Percentiles rank a stretch among this genome's conserved stretches.
Evolutionary conservation across 2,329 filamentous ascomycete genomes (phyloP).

Genomic region (Penicillium brevicompactum): DNA sequence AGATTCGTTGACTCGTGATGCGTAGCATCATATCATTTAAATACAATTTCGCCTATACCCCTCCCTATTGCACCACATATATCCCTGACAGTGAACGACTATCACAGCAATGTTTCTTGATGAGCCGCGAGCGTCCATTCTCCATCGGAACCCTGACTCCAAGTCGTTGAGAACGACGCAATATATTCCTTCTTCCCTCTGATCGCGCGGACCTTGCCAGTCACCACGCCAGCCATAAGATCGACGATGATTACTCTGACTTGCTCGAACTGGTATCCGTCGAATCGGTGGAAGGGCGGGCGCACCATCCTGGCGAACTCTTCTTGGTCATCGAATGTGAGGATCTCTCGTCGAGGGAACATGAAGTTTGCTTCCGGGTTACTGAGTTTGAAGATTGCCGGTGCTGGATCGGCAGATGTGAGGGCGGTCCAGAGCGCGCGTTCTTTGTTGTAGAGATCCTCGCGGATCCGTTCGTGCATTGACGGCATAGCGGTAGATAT

Average conservation of each 20-base stretch:
- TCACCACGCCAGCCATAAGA: conserved; percentile 39
- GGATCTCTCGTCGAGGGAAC: conserved; percentile 35
- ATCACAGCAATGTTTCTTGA: conserved; percentile 35
- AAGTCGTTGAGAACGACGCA: conserved; percentile 36
- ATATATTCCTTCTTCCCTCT: conserved; percentile 29
- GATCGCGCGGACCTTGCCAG: conserved; percentile 35
- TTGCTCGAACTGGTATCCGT: conserved; percentile 32
- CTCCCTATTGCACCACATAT: background rate
- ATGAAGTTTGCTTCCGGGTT: conserved; percentile 35
- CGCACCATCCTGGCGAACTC: conserved; percentile 28
- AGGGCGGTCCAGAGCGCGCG: conserved; percentile 41
- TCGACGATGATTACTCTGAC: conserved; percentile 38
- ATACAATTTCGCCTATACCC: conserved; percentile 1
- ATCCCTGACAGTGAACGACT: background rate
- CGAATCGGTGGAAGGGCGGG: conserved; percentile 40
- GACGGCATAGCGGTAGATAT: conserved; percentile 29
- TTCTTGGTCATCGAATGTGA: conserved; percentile 34
- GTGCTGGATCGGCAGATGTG: conserved; percentile 39
- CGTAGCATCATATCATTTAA: conserved; percentile 11
- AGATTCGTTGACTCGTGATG: conserved; percentile 7
- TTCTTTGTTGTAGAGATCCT: conserved; percentile 38
- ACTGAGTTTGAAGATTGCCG: conserved; percentile 36
- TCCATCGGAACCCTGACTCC: conserved; percentile 41
- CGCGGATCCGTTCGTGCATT: conserved; percentile 41
- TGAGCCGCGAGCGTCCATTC: conserved; percentile 41